Conservation (phyloP, 2,329 filamentous ascomycete genomes). For the Calonectria honghensis region DNA sequence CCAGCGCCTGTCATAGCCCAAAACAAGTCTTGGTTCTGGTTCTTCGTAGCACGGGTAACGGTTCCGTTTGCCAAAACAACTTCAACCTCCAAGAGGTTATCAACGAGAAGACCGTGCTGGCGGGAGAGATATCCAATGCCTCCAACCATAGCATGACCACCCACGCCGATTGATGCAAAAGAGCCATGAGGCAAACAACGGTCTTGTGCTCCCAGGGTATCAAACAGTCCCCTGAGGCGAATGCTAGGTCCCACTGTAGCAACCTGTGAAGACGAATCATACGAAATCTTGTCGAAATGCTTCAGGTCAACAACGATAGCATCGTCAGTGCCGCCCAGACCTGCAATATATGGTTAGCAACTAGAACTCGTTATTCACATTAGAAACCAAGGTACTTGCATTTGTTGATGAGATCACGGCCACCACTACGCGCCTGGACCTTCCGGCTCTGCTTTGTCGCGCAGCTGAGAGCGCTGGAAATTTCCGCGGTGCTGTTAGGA, state of each 20-base stretch:
- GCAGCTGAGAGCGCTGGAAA: background rate
- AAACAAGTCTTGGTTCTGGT: conserved; percentile 9
- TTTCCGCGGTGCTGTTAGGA: background rate
- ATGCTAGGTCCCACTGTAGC: background rate
- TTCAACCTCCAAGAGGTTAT: background rate
- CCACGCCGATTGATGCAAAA: background rate
- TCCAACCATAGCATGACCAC: background rate
- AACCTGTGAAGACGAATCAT: background rate
- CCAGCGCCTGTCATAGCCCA: conserved; percentile 9
- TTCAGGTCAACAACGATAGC: background rate
- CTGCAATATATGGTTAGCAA: background rate
- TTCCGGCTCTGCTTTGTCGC: background rate
- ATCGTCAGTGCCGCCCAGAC: background rate
- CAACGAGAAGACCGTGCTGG: background rate
- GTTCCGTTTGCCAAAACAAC: conserved; percentile 12
- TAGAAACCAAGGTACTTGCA: background rate
- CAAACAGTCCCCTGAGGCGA: background rate
- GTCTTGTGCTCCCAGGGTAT: background rate
- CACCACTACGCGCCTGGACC: background rate
- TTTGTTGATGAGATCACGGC: background rate
- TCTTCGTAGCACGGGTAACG: background rate
- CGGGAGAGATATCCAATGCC: background rate
- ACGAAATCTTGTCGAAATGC: background rate
- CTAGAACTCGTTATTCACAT: too few species aligned
- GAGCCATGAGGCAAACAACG: background rate